Conservation (phyloP, 768 basidiomycete genomes). For the Atractiella rhizophila region DNA sequence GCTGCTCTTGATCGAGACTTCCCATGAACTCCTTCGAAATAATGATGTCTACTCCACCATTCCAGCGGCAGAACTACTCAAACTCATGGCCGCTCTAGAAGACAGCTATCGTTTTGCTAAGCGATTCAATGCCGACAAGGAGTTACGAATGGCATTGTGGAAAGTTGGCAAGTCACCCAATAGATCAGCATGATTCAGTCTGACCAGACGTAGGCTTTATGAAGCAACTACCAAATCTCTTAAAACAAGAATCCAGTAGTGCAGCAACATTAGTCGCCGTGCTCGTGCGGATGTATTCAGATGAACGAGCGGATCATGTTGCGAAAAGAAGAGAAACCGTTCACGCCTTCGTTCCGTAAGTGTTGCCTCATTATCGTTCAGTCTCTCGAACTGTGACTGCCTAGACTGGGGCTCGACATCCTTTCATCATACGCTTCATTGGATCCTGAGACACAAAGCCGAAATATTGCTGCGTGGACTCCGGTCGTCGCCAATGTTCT, state of each 20-base stretch:
- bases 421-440: slow-evolving; percentile 75
- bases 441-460: slow-evolving; percentile 64
- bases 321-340: slow-evolving; percentile 35
- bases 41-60: slow-evolving; percentile 74
- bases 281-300: slow-evolving; percentile 76
- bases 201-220: slow-evolving; percentile 55
- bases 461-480: slow-evolving; percentile 92
- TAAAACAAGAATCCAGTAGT: slow-evolving; percentile 95
- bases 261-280: slow-evolving; percentile 84
- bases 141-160: slow-evolving; percentile 85
- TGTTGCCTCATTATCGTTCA: slow-evolving; percentile 21
- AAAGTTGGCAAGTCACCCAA: slow-evolving; percentile 68
- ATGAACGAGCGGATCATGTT: slow-evolving; percentile 53
- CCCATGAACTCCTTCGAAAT: slow-evolving; percentile 80
- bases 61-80: slow-evolving; percentile 73
- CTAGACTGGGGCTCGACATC: slow-evolving; percentile 62
- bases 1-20: slow-evolving; percentile 82
- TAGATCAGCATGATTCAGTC: too few species aligned
- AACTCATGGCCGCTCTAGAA: slow-evolving; percentile 82
- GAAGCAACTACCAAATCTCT: slow-evolving; percentile 90
- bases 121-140: slow-evolving; percentile 94
- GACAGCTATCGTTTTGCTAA: slow-evolving; percentile 95
- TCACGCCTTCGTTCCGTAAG: slow-evolving; percentile 41
- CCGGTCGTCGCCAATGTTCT: slow-evolving; percentile 94
- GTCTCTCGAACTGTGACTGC: background rate